These are phyloP conservation scores for Exidia glandulosa DNA, from an alignment of 768 basidiomycete species.

Conservation along the genomic window DNA sequence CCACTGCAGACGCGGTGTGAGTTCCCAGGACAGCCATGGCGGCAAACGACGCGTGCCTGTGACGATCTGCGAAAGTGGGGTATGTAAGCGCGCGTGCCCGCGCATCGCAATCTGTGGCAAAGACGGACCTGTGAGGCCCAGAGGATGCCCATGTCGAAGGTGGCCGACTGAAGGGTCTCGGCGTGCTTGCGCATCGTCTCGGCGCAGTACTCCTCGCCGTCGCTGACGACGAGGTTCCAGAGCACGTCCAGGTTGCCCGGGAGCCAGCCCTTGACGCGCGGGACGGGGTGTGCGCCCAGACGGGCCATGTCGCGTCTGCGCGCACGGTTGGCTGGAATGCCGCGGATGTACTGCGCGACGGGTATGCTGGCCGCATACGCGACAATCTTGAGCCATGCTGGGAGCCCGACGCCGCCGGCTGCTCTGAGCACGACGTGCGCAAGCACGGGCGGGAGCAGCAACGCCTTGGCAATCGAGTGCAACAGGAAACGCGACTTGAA, in stretches of 20 bases:
- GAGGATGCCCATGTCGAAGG: slow-evolving; percentile 17
- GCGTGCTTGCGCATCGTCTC: slow-evolving; percentile 12
- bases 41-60: slow-evolving; percentile 2
- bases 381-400: not conserved
- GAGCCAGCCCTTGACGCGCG: slow-evolving; percentile 12
- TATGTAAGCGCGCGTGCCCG: not conserved
- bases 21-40: not conserved
- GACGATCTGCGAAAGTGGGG: slow-evolving; percentile 2
- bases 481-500: slow-evolving; percentile 2
- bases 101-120: not conserved
- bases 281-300: slow-evolving; percentile 7
- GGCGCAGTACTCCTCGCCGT: slow-evolving; percentile 10
- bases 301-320: not conserved
- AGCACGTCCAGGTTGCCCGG: slow-evolving; percentile 17
- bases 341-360: not conserved
- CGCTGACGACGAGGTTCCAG: slow-evolving; percentile 8
- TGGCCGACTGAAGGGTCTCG: slow-evolving; percentile 13
- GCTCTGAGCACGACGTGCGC: not conserved
- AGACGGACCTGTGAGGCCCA: slow-evolving; percentile 14
- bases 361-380: slow-evolving; percentile 2
- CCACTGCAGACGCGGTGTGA: slow-evolving; percentile 2
- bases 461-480: slow-evolving; percentile 1
- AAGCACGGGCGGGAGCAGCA: slow-evolving; percentile 1
- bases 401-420: not conserved
- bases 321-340: not conserved